Evolutionary conservation across 140 eudicot species (phyloP).

Genomic region (Ambrosia hybrid): DNA sequence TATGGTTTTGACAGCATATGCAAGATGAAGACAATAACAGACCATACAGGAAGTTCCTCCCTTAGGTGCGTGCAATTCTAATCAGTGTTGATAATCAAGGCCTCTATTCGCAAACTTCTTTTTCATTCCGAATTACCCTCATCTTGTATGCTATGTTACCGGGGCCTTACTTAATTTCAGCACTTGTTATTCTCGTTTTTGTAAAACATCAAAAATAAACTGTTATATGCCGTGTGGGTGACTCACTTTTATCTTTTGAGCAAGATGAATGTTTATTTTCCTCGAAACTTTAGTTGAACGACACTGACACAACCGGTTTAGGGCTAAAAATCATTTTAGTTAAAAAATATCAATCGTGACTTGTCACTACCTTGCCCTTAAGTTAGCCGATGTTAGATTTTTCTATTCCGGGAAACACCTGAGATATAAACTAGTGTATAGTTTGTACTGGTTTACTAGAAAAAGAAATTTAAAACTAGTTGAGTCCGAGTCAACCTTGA

Average conservation of each 20-base stretch:
- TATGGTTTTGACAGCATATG: slow-evolving; percentile 74
- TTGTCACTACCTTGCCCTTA: too few relatives aligned
- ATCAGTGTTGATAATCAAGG: background rate
- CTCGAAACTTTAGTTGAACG: background rate
- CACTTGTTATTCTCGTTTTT: background rate
- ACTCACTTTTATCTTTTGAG: background rate
- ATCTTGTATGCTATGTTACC: too few relatives aligned
- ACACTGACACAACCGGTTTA: background rate
- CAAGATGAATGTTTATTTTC: slow-evolving; percentile 8
- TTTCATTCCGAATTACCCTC: background rate
- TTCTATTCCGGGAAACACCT: too few relatives aligned
- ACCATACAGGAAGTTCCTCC: slow-evolving; percentile 79
- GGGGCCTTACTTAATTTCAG: too few relatives aligned
- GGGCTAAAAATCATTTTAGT: background rate
- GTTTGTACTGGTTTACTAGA: too few relatives aligned
- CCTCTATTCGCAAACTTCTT: background rate
- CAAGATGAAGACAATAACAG: slow-evolving; percentile 93
- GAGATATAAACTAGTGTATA: too few relatives aligned
- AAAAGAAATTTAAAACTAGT: too few relatives aligned
- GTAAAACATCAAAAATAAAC: background rate
- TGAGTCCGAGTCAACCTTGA: too few relatives aligned
- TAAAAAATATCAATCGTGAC: background rate
- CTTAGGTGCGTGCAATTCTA: slow-evolving; percentile 22
- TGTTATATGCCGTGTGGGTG: background rate
- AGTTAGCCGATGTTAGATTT: too few relatives aligned